Evolutionary conservation across 1,284 basidiomycete genomes (phyloP), one percentile per base, ranked within the genome.

Genomic region (Marasmius fiardii): DNA sequence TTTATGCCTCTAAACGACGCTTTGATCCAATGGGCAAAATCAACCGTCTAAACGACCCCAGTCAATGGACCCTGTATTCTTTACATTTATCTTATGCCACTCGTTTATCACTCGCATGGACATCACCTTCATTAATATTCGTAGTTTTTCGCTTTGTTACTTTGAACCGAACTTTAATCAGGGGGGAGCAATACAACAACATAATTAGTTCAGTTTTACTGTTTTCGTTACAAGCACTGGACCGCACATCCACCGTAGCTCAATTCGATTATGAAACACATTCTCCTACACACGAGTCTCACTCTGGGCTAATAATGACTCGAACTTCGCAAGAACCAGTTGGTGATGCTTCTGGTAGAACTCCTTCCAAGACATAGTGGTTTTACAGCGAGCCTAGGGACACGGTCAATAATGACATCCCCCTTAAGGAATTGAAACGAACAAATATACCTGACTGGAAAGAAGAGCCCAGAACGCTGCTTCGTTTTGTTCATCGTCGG

Each of bases 301-400:
- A 14, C 24, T 33, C 26, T 33, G 16, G 28, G 26, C 18, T 26
- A 16, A 16, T 16, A 21, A 33, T 4, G 26, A 28, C 14, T 49
- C 47, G 31, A 16, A 49, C 14, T 31, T 26, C 14, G 47, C 47
- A 20, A 31, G 24, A 21, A 88, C 76, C 20, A 74, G 69, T 11
- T 69, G 60, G 52, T 72, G 65, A 55, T 83, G 71, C 39, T 68
- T 65, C 23, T 71, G 67, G 67, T 85, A 85, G 63, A 85, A 87
- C 10, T 73, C 72, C 41, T 78, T 72, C 86, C 86, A 89, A 28
- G 66, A 74, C 20, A 55, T 51, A 14, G 74, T 73, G 18, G 80
- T 79, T 52, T 68, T 67, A 60, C 82, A 84, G 43, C 65, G 64
- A 55, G 64, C 67, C 86, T 88, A 56, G 54, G 41, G 28, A 35